phyloP scores from a whole-genome alignment of 257 asterid species.

The Ballota nigra region DNA sequence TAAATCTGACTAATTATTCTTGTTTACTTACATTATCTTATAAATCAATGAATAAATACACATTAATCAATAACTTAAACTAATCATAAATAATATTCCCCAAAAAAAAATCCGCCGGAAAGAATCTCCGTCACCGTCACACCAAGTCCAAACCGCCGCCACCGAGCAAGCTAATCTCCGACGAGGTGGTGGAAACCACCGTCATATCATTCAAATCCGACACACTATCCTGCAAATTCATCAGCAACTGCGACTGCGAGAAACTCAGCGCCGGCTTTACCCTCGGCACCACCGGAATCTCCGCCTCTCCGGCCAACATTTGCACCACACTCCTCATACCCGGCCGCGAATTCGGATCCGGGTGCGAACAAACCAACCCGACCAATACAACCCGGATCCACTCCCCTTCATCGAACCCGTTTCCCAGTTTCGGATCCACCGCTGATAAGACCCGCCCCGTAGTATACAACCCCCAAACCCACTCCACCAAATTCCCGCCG shows the following conservation, averaged over 20 bases:
- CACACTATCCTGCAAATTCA: slow-evolving; percentile 81
- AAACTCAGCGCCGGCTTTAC: slow-evolving; percentile 58
- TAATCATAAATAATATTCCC: neutral
- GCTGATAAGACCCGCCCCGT: slow-evolving; percentile 60
- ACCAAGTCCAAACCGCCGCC: slow-evolving; percentile 41
- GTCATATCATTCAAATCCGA: slow-evolving; percentile 70
- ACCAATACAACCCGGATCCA: slow-evolving; percentile 57
- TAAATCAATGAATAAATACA: slow-evolving; percentile 35
- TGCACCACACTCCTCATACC: slow-evolving; percentile 75
- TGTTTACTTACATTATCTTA: slow-evolving; percentile 22
- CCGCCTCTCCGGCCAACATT: slow-evolving; percentile 71
- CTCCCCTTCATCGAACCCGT: slow-evolving; percentile 51
- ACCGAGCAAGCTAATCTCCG: slow-evolving; percentile 50
- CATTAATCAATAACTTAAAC: neutral
- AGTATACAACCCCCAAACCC: slow-evolving; percentile 81
- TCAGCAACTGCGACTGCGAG: slow-evolving; percentile 58
- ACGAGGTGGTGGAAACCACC: slow-evolving; percentile 59
- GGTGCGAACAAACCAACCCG: slow-evolving; percentile 75
- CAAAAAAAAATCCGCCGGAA: neutral
- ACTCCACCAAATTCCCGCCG: slow-evolving; percentile 62
- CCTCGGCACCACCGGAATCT: slow-evolving; percentile 64
- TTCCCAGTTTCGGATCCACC: slow-evolving; percentile 50
- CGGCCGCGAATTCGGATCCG: slow-evolving; percentile 76
- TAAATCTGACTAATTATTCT: too few relatives aligned
- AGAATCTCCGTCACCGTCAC: slow-evolving; percentile 18